Evolutionary conservation across 2,329 filamentous ascomycete genomes (phyloP), one percentile per base, ranked within the genome.

Genomic region (Chalaropsis thielavioides): DNA sequence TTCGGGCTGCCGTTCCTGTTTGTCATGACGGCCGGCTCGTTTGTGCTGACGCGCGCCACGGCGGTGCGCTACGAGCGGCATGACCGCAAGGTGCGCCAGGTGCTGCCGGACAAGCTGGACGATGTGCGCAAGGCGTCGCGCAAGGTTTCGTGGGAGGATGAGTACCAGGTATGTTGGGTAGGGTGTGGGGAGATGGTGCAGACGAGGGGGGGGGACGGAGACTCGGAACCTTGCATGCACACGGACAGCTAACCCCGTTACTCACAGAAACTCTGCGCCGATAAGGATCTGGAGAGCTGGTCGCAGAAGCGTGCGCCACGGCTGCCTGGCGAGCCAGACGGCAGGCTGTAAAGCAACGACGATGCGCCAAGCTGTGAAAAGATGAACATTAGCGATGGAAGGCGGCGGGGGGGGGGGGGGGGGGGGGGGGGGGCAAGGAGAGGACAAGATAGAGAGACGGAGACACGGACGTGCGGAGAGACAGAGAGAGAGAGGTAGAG

Each of bases 301-400:
- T 92, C 97, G 74, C 94, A 97, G 76, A 95, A 94, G 76, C 85
- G 95, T 63, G 91, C 97, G 11, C 85, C 96, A 77, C 81, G 94
- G 73, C 81, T 96, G 67, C 86, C 89, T 22, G 94, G 94, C 69
- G 95, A 99, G 75, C 88, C 84, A 67, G 92, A 99, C 74, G 92
- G 92, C 41, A 82, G 89, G 62, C 74, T 96, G 69, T 87, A 69
- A 67, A 62, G 46, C 31, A 31, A 31, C 6, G 31, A 31, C 6
- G 31, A 31, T 31, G 31, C 6, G 31, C 3, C 31, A 6, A 31
- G 31, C 31, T 31, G 7, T 59, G 22, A 59, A 35, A 22, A 31
- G 27, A 27, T n/a, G 51, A n/a, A 35, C 22, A 4, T 7, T n/a
- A 49, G 13, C 19, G 43, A 46, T n/a, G 31, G 31, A 6, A 31